Base-by-base conservation (phyloP, 176 grass and related monocot genomes). In the Raddia distichophylla region DNA sequence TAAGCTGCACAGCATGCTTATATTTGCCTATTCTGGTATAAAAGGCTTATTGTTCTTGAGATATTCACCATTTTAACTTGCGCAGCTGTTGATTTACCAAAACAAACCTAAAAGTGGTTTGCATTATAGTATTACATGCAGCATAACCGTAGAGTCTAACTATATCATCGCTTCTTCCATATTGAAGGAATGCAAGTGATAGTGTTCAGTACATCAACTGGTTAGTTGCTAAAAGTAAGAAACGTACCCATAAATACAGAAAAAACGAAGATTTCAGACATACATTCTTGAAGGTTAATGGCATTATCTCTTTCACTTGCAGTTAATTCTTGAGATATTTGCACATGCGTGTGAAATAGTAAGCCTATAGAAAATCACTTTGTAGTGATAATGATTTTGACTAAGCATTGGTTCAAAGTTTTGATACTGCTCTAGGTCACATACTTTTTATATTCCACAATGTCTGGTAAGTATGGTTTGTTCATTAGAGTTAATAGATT, bases 261-360 rank as follows among this genome's bases (percentile, higher is more conserved):
- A 7, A 46, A 68, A 9, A 20, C 17, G 2, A 68, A 20, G 9
- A 68, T 68, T 8, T 9, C 42, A 47, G 18, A 9, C 43, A 5
- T 47, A 47, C 18, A 20, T 69, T 16, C 40, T 68, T 43, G 64
- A 40, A 68, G 40, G n/a, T 45, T 68, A 42, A 69, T 46, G 42
- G 8, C 40, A 19, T 19, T 68, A 11, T 68, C 43, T 19, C 18
- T 57, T 57, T 57, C 55, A 69, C 17, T 47, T 46, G 42, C 55
- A 57, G 55, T 57, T 20, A 10, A 46, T 69, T 43, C 43, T 69
- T 69, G 66, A 69, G 17, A 69, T 69, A 46, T 69, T 46, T 18
- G 20, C 66, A 69, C 11, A 69, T 69, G 43, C 43, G 20, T 47
- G 9, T 46, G 43, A 45, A 16, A n/a, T 10, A 20, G 66, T 47